Evolutionary conservation across 257 asterid species (phyloP), one percentile per base, ranked within the genome.

Genomic region (Thymus mandschuricus): DNA sequence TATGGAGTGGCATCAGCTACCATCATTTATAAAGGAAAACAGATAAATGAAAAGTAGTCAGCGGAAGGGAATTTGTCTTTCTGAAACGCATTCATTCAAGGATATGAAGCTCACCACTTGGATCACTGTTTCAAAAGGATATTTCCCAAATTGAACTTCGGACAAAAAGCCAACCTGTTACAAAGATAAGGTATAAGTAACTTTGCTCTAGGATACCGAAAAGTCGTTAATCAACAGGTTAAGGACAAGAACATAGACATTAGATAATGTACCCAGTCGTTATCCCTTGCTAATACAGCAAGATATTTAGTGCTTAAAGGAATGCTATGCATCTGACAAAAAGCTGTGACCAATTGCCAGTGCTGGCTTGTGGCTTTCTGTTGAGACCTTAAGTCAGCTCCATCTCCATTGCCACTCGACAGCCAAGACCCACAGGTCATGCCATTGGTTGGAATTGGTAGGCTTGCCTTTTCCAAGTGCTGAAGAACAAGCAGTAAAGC

Each of bases 121-220:
- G 66, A 88, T 80, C 55, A 92, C 94, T 64, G 89, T 86, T 80
- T 95, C 98, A 78, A 86, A 81, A 50, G 90, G 77, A 80, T 86
- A 89, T 75, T 92, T 96, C 81, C 99, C 99, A 76, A 86, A 72
- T 78, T 95, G 99, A 75, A 96, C 93, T 82, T 95, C 98, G 3
- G 97, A 89, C 81, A 95, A 81, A 80, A 95, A 95, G 66, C 99
- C 99, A 84, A 95, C 96, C 99, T 95, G 79, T 68, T 62, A 66
- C 45, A 71, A 56, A 64, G 48, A 67, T 57, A 59, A 74, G 76
- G 72, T 62, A 75, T 59, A 63, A 68, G 79, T 67, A 68, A 43
- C 48, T 30, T 66, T 31, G 64, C 60, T 68, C 75, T 70, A 67
- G 61, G 66, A 38, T 29, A 64, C 65, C n/a, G 40, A 62, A 73